Evolutionary conservation across 805 yeast genomes (phyloP).

Genomic region (Zygoascus flipseniorum): DNA sequence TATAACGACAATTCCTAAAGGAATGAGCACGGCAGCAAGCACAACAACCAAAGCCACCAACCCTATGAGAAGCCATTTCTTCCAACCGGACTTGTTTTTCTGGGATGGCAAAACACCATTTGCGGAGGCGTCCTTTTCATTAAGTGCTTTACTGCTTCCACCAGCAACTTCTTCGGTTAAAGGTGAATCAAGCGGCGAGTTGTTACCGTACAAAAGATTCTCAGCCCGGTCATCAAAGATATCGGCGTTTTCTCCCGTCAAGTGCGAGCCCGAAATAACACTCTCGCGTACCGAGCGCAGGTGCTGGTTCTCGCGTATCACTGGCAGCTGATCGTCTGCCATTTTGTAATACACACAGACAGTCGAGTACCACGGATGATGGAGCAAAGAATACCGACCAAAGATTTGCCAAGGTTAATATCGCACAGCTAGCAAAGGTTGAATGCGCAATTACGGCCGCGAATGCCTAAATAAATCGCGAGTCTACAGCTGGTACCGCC

Average conservation of each 20-base stretch:
- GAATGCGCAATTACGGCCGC: too few relatives aligned
- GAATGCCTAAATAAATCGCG: too few relatives aligned
- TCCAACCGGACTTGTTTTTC: not conserved
- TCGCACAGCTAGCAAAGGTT: too few relatives aligned
- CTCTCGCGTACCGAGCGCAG: not conserved
- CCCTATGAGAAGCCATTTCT: conserved; percentile 2
- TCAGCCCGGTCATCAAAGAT: not conserved
- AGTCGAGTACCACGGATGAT: too few relatives aligned
- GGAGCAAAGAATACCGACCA: too few relatives aligned
- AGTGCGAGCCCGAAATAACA: not conserved
- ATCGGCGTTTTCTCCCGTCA: not conserved
- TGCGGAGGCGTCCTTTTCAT: not conserved
- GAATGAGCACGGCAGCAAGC: conserved; percentile 23
- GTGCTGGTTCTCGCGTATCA: not conserved
- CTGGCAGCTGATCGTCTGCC: not conserved
- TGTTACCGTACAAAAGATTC: not conserved
- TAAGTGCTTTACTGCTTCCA: not conserved
- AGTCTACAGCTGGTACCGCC: too few relatives aligned
- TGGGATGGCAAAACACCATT: not conserved
- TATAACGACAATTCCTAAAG: conserved; percentile 24
- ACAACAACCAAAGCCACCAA: conserved; percentile 11
- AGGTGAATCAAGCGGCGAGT: not conserved
- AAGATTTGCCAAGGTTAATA: too few relatives aligned
- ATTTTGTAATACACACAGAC: not conserved
- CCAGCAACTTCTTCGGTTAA: not conserved